Base-by-base conservation (phyloP, 2,329 filamentous ascomycete species). In the Colletotrichum theobromicola region DNA sequence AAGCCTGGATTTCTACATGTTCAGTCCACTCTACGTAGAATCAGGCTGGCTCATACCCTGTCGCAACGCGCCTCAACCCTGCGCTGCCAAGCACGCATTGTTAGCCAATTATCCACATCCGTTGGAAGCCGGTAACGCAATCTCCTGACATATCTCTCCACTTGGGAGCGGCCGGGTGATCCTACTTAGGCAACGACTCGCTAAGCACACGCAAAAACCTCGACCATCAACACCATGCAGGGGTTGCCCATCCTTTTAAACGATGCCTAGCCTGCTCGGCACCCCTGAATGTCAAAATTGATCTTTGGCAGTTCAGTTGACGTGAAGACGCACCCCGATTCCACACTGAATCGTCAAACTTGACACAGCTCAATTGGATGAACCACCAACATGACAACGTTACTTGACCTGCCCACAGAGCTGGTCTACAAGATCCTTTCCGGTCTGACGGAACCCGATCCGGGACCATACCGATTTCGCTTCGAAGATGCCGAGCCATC, bases 401-500 rank as follows among this genome's bases (percentile, higher is more conserved):
- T 74, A 18, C 67, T 65, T 12, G 57, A 37, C n/a, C 71, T 74
- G 7, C 71, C 71, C 10, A 37, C 35, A n/a, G 71, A 74, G 67
- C 46, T 74, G 26, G 60, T 70, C 28, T 21, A 74, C 24, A 32
- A 70, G 15, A 66, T 74, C 50, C 30, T 74, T 9, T 46, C 58
- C 34, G 32, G 32, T 18, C 21, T 70, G 8, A 12, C 26, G 5
- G 42, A 42, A 13, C 28, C 21, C 13, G 18, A 35, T 13, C 66
- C 66, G 4, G 66, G 66, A 13, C 66, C 66, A 5, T 68, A 68
- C 32, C 66, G 66, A 5, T 68, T 68, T 28, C 55, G 55, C 13
- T 68, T 68, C 28, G 66, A 68, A 37, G 55, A 68, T 37, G 55
- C 37, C 15, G 35, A 68, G 66, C 66, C 66, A 16, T 32, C 61